Evolutionary conservation across 441 rosid species (phyloP).

Genomic region (Eutrema salsugineum): DNA sequence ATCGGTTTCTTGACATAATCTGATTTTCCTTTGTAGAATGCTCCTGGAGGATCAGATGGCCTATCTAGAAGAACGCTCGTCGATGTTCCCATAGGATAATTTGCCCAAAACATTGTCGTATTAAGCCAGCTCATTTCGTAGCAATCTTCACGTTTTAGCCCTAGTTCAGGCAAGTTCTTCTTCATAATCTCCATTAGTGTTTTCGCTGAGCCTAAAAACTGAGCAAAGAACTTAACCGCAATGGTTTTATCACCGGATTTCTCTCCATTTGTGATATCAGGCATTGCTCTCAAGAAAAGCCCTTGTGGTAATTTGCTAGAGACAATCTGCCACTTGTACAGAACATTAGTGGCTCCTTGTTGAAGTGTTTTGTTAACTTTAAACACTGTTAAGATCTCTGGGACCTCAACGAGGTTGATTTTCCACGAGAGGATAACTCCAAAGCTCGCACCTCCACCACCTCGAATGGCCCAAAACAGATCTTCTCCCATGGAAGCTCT

Average conservation of each 20-base stretch:
- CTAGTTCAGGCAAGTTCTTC: conserved; percentile 50
- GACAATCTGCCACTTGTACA: conserved; percentile 55
- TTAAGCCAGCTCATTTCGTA: conserved; percentile 56
- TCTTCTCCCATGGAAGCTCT: conserved; percentile 57
- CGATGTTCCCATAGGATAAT: conserved; percentile 38
- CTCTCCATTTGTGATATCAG: conserved; percentile 11
- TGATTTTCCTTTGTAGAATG: conserved; percentile 58
- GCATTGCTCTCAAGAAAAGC: conserved; percentile 57
- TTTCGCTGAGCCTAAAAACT: conserved; percentile 43
- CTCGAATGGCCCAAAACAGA: conserved; percentile 68
- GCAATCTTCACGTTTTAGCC: conserved; percentile 45
- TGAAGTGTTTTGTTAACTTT: conserved; percentile 45
- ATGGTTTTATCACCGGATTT: conserved; percentile 29
- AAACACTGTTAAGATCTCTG: conserved; percentile 53
- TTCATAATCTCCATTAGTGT: conserved; percentile 25
- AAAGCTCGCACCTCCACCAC: conserved; percentile 68
- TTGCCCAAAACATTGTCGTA: conserved; percentile 45
- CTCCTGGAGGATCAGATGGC: conserved; percentile 36
- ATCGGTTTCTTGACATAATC: conserved; percentile 53
- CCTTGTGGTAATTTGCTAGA: conserved; percentile 42
- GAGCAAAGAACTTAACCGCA: conserved; percentile 36
- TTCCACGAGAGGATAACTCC: conserved; percentile 63
- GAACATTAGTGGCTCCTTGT: conserved; percentile 39
- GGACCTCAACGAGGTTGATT: conserved; percentile 49
- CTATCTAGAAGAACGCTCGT: conserved; percentile 52